Evolutionary conservation across 352 stramenopile species (phyloP), one percentile per base, ranked within the genome.

Genomic region (Pythium volutum): DNA sequence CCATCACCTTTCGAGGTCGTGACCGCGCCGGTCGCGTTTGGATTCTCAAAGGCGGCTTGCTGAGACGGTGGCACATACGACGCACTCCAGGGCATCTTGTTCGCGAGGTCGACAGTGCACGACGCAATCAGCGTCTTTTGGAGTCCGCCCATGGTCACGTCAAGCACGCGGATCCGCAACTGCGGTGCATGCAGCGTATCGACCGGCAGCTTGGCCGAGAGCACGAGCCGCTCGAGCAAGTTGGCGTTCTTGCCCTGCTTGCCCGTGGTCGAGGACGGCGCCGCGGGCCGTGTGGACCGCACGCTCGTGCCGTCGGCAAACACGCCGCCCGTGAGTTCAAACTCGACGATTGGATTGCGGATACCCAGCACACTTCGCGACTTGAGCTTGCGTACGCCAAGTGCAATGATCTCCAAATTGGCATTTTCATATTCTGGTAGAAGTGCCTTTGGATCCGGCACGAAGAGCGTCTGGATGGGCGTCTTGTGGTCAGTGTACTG

Each of bases 371-470:
- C 51, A 15, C 64, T 80, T 4, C 81, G 60, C 0, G 80, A 72
- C 57, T 93, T 93, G 1, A 93, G 49, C 34, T 80, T 74, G 0
- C 84, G 75, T 3, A 93, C 69, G n/a, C 84, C 84, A 0, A 93
- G 60, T 3, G 81, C 84, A 2, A 85, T 70, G 42, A 93, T 81
- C 34, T 91, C 79, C 4, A 93, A 50, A 31, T 65, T 79, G 15
- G 81, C 76, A 3, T 88, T 73, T 10, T 76, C 66, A 22, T 76
- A 86, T 39, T 84, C 77, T 0, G 84, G 81, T 0, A 56, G 54
- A 18, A 93, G 73, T 4, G 64, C 48, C 16, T 26, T 58, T 15
- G 34, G 41, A 0, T 81, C 67, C 27, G 71, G 62, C 11, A 52
- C 27, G 3, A 63, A 53, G 0, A 81, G 55, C 4, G 66, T 38